Percentiles rank a stretch among this genome's conserved stretches.
Evolutionary conservation across 2,329 filamentous ascomycete species (phyloP).

Genomic region (Cadophora gregata): DNA sequence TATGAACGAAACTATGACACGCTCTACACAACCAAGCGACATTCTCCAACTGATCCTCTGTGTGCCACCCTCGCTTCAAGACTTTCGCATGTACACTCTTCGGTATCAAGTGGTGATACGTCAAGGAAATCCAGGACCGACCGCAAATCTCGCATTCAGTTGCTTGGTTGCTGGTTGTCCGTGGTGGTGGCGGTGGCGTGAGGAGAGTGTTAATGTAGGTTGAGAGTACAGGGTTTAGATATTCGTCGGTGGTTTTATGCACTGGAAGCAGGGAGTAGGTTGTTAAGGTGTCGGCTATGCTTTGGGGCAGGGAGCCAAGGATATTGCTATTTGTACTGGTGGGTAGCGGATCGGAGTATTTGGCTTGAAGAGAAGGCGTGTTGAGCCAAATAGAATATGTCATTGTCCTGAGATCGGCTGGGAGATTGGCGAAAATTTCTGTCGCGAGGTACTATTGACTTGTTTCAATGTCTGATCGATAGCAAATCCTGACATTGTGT

Average conservation of each 20-base stretch:
- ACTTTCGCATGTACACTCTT: slow-evolving; percentile 76
- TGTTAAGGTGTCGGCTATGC: slow-evolving; percentile 68
- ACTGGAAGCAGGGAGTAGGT: slow-evolving; percentile 65
- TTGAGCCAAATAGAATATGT: slow-evolving; percentile 63
- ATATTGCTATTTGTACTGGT: slow-evolving; percentile 47
- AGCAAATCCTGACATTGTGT: background rate
- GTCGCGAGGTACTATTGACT: slow-evolving; percentile 68
- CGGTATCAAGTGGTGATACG: slow-evolving; percentile 89
- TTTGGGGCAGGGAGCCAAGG: slow-evolving; percentile 57
- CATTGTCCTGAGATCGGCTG: slow-evolving; percentile 63
- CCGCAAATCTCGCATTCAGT: slow-evolving; percentile 77
- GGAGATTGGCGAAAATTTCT: slow-evolving; percentile 71
- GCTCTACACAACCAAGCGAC: slow-evolving; percentile 88
- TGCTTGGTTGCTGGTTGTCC: slow-evolving; percentile 57
- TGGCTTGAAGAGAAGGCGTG: slow-evolving; percentile 54
- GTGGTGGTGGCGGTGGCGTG: slow-evolving; percentile 68
- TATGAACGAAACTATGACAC: slow-evolving; percentile 84
- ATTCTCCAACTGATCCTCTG: slow-evolving; percentile 74
- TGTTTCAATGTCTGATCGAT: slow-evolving; percentile 1
- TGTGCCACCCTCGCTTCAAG: slow-evolving; percentile 80
- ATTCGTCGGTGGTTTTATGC: slow-evolving; percentile 53
- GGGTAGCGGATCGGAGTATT: slow-evolving; percentile 64
- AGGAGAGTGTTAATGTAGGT: slow-evolving; percentile 65
- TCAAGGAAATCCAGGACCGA: slow-evolving; percentile 75
- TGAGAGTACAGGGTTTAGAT: slow-evolving; percentile 68